Evolutionary conservation across 768 basidiomycete species (phyloP).

Genomic region (Pleurotus giganteus): DNA sequence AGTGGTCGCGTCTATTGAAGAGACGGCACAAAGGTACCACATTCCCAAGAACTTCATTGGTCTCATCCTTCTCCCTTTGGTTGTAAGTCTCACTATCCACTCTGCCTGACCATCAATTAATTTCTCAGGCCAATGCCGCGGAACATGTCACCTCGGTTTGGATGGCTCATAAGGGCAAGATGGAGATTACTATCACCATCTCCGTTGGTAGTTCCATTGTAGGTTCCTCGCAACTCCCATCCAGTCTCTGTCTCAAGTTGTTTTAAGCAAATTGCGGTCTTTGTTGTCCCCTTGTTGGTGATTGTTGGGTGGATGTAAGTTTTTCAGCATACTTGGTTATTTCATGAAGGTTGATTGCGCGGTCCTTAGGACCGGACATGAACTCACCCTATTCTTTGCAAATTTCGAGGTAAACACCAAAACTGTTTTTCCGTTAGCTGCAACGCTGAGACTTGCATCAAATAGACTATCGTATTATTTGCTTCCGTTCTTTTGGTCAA

Average conservation of each 20-base stretch:
- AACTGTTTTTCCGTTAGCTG: constrained; percentile 2
- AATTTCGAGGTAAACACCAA: constrained; percentile 72
- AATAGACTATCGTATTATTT: constrained; percentile 82
- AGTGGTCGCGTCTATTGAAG: constrained; percentile 93
- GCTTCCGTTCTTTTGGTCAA: constrained; percentile 88
- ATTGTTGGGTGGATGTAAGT: constrained; percentile 85
- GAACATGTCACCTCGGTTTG: constrained; percentile 86
- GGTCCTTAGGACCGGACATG: constrained; percentile 53
- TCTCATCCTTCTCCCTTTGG: constrained; percentile 83
- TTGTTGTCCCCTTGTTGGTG: constrained; percentile 85
- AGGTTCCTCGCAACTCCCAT: constrained; percentile 18
- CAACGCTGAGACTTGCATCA: background rate
- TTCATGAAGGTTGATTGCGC: background rate
- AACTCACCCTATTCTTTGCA: constrained; percentile 79
- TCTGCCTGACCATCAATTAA: background rate
- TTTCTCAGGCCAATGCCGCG: constrained; percentile 69
- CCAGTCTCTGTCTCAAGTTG: background rate
- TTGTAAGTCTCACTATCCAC: constrained; percentile 43
- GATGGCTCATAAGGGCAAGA: constrained; percentile 78
- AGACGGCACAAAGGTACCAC: constrained; percentile 75
- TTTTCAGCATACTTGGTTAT: constrained; percentile 13
- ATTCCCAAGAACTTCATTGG: constrained; percentile 88
- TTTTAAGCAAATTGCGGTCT: constrained; percentile 76
- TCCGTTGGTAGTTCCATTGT: constrained; percentile 83
- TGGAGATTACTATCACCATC: constrained; percentile 71